Base-by-base conservation (phyloP, 495 filamentous ascomycete genomes). In the Trichocladium antarcticum region DNA sequence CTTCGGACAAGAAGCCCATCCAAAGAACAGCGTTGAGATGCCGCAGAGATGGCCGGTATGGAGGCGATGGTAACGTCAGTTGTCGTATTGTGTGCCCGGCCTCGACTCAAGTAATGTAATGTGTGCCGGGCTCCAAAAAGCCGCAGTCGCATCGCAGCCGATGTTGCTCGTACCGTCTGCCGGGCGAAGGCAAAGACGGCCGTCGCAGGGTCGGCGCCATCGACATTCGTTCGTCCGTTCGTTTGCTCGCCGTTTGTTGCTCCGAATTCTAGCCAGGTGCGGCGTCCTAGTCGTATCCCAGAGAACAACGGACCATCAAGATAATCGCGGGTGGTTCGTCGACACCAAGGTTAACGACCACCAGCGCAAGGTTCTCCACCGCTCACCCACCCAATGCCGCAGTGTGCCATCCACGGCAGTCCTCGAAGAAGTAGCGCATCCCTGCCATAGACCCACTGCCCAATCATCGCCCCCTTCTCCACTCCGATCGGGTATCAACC, bases 161-260 rank as follows among this genome's bases (percentile, higher is more conserved):
- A 6, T 7, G 8, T 14, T 32, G 22, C 16, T 5, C 4, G 31
- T 27, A 16, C 49, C 50, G 49, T 52, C 49, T 45, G 50, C 57
- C 57, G 50, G 51, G 44, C 55, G 51, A 57, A 56, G 57, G 54
- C 55, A 15, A 28, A 38, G 45, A 48, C 41, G 45, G 41, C 47
- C 11, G 29, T 19, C 41, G 22, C 16, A 20, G 2, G 10, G 6
- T 17, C 38, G 20, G 15, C 6, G 28, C 3, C 47, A 38, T 17
- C 9, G 17, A 38, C 17, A 35, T 39, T 22, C 19, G 6, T 31
- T 34, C 5, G 14, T 20, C 21, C 31, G 20, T 36, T 40, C 31
- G 24, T n/a, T 15, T 11, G 27, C 27, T 15, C 31, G 31, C 11
- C 31, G 5, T 27, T 27, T 27, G 24, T 27, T 27, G 24, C 4